phyloP scores from a whole-genome alignment of 768 basidiomycete genomes.

The Kwoniella sp. region DNA sequence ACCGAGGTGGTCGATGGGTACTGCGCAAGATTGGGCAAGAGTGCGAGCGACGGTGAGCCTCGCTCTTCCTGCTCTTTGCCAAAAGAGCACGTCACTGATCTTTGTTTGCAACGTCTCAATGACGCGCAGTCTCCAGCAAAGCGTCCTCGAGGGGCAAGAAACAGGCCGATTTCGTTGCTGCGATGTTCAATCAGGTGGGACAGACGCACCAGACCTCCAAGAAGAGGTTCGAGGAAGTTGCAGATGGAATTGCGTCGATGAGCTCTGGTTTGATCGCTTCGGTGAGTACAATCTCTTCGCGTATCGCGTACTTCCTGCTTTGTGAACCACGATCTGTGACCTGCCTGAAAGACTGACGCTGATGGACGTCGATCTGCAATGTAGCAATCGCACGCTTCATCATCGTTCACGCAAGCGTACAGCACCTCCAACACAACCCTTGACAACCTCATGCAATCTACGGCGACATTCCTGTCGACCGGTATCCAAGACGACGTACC shows the following conservation, averaged over 20 bases:
- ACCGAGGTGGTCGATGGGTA: slow-evolving; percentile 32
- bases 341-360: too few relatives aligned
- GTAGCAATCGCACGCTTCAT: slow-evolving; percentile 37
- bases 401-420: slow-evolving; percentile 27
- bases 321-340: too few relatives aligned
- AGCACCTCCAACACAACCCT: slow-evolving; percentile 23
- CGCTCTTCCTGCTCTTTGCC: neutral
- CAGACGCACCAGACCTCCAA: slow-evolving; percentile 20
- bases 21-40: slow-evolving; percentile 29
- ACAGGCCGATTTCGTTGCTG: slow-evolving; percentile 14
- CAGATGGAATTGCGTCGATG: slow-evolving; percentile 10
- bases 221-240: slow-evolving; percentile 1
- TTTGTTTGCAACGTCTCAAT: neutral
- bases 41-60: slow-evolving; percentile 30
- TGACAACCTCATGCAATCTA: slow-evolving; percentile 30
- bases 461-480: slow-evolving; percentile 39
- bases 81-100: neutral
- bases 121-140: slow-evolving; percentile 13
- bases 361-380: neutral
- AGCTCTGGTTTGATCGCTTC: slow-evolving; percentile 19
- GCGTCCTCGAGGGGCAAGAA: slow-evolving; percentile 22
- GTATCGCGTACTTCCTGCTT: too few relatives aligned
- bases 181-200: slow-evolving; percentile 5
- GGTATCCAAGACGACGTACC: slow-evolving; percentile 52
- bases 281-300: slow-evolving; percentile 22